A percentile compares a stretch with the other conserved stretches of the same genome.
Evolutionary conservation across 257 asterid species (phyloP).

Genomic region (Solanum sitiens): DNA sequence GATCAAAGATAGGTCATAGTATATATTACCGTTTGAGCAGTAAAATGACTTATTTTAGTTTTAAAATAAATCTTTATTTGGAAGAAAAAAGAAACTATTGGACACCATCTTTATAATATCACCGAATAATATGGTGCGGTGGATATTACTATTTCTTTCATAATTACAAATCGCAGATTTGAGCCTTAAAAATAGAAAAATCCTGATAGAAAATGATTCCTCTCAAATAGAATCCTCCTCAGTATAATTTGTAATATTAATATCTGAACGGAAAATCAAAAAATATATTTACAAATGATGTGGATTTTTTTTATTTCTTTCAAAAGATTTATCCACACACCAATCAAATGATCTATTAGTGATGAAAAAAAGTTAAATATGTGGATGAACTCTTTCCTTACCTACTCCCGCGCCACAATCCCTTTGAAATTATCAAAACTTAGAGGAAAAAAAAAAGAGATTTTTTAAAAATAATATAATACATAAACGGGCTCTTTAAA

Average conservation of each 20-base stretch:
- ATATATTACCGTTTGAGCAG: not conserved
- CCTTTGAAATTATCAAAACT: not conserved
- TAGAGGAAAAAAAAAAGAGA: not conserved
- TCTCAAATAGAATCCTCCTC: not conserved
- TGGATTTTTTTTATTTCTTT: not conserved
- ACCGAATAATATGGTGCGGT: not conserved
- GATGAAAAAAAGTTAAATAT: not conserved
- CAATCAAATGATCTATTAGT: not conserved
- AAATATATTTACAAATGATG: not conserved
- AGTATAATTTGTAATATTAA: fast-evolving
- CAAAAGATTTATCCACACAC: not conserved
- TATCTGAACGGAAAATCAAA: too few relatives aligned
- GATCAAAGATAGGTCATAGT: not conserved
- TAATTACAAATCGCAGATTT: not conserved
- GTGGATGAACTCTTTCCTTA: not conserved
- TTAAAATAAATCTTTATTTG: not conserved
- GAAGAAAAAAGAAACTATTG: not conserved
- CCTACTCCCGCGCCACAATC: not conserved
- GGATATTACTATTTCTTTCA: fast-evolving
- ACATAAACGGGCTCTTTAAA: not conserved
- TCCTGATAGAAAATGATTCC: not conserved
- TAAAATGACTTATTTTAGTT: not conserved
- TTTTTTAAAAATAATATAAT: not conserved
- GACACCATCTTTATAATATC: not conserved
- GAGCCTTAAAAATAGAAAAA: too few relatives aligned